phyloP scores from a whole-genome alignment of 208 protist genomes.

The Leishmania guyanensis region DNA sequence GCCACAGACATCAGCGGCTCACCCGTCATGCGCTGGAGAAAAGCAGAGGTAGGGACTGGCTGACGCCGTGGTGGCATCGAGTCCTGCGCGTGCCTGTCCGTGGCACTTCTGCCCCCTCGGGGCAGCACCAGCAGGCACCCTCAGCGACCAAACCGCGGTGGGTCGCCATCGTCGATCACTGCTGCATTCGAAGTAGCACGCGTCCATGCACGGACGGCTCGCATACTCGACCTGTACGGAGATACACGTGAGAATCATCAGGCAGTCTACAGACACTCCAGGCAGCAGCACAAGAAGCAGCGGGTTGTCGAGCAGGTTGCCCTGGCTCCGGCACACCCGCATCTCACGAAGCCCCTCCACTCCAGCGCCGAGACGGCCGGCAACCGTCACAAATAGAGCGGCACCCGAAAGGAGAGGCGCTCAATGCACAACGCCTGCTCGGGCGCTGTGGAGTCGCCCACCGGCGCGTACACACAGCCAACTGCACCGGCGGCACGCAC shows the following conservation, averaged over 20 bases:
- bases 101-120: background rate
- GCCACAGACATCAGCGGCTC: background rate
- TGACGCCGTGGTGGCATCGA: background rate
- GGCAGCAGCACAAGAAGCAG: constrained; percentile 18
- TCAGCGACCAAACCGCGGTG: background rate
- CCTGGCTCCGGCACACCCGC: constrained; percentile 15
- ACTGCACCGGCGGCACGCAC: constrained; percentile 22
- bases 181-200: constrained; percentile 22
- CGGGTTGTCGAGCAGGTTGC: constrained; percentile 22
- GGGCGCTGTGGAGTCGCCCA: background rate
- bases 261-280: constrained; percentile 5
- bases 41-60: background rate
- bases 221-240: constrained; percentile 12
- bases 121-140: background rate
- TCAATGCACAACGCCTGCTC: constrained; percentile 14
- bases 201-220: constrained; percentile 23
- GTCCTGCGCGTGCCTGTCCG: background rate
- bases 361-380: constrained; percentile 5
- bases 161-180: background rate
- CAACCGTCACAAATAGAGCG: constrained; percentile 8
- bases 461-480: constrained; percentile 15
- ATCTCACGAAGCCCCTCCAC: constrained; percentile 21
- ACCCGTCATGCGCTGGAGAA: constrained; percentile 2
- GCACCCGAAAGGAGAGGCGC: constrained; percentile 17
- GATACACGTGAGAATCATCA: constrained; percentile 20